Base-by-base conservation (phyloP, 768 basidiomycete species). In the Filobasidium wieringae region DNA sequence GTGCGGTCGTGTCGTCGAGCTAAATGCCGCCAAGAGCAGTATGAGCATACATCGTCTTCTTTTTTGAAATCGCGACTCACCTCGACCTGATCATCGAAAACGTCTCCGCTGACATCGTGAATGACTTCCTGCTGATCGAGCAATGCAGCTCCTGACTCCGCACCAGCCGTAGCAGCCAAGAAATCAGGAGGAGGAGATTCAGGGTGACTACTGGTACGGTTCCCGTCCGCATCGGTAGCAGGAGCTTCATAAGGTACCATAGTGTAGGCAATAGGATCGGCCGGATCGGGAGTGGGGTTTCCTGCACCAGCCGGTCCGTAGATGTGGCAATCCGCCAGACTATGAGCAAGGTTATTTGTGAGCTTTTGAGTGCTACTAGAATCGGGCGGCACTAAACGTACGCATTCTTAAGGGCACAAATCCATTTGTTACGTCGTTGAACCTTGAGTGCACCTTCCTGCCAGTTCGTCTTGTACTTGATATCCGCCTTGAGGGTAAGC, bases 391-490 rank as follows among this genome's bases (percentile, higher is more conserved):
- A n/a, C n/a, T 17, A 6, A 22, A 78, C 80, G 59, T 88, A 76
- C 49, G 81, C 79, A 43, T 79, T 69, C 74, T 91, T 92, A 55
- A 95, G 78, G 15, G 86, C 85, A 72, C 88, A 91, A 40, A 91
- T 80, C 88, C 88, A 92, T 74, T 88, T 92, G 77, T 91, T 91
- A 33, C 87, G 80, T 55, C 88, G 80, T 73, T 84, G 83, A 1
- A 84, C 84, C 83, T 71, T 70, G 39, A 73, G 75, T 1, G 83
- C 82, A 19, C 81, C 83, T 64, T 86, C 84, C 69, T 91, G 88
- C 75, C 81, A 83, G 68, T 90, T 91, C 64, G 82, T 82, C 77
- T 88, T 89, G 77, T 88, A 91, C 74, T 84, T 87, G 76, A 92
- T 91, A 68, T 86, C 83, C 39, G 84, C 85, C 57, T 80, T 80